A percentile compares a stretch with the other conserved stretches of the same genome.
Conservation (phyloP, 805 yeast species). For the Brettanomyces custersianus region DNA sequence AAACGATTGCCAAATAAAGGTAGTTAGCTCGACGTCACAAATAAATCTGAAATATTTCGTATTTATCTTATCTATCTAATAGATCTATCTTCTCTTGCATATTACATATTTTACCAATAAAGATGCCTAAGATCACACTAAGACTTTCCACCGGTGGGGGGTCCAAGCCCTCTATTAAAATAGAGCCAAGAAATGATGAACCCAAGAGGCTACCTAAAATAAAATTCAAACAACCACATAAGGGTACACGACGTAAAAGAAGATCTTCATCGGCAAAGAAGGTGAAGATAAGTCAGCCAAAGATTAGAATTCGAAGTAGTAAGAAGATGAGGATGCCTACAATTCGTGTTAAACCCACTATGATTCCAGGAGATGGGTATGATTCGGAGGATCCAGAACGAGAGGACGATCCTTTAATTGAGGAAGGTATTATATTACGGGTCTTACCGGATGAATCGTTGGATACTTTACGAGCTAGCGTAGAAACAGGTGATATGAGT, state of each 20-base stretch:
- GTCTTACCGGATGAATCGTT: conserved; percentile 60
- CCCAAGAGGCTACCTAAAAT: neutral
- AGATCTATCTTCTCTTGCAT: no score
- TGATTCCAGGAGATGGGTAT: conserved; percentile 90
- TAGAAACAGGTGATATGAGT: conserved; percentile 65
- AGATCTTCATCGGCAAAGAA: no score
- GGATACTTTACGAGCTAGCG: conserved; percentile 67
- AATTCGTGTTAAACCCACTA: conserved; percentile 45
- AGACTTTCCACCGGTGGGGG: conserved; percentile 1
- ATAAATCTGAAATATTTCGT: no score
- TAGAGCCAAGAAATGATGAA: neutral
- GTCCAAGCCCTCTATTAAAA: neutral
- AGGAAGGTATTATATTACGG: conserved; percentile 76
- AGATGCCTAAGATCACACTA: conserved; percentile 1
- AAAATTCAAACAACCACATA: neutral
- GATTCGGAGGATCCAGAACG: conserved; percentile 95
- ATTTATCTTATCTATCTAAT: no score
- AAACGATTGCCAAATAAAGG: no score
- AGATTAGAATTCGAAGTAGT: neutral
- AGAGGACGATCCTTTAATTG: conserved; percentile 89
- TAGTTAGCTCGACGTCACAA: no score
- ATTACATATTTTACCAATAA: no score
- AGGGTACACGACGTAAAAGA: neutral
- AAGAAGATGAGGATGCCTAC: conserved; percentile 30
- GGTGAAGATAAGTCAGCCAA: neutral